These are phyloP conservation scores for Ilyonectria robusta DNA, from an alignment of 2,329 filamentous ascomycete genomes.

Conservation along the genomic window DNA sequence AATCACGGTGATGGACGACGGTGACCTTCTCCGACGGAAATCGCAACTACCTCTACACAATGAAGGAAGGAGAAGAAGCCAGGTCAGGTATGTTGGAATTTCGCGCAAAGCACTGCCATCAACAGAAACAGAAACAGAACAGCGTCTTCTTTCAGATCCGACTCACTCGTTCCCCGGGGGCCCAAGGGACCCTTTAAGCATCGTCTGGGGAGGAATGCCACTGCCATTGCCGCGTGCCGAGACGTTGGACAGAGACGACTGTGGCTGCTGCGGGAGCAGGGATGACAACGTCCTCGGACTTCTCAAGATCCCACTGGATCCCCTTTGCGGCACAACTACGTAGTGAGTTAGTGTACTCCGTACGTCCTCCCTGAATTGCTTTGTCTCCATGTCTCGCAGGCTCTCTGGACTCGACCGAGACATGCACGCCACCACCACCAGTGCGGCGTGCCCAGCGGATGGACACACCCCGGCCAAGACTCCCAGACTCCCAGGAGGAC, in stretches of 20 bases:
- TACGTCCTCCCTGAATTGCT: slow-evolving; percentile 28
- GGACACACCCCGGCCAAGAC: slow-evolving; percentile 17
- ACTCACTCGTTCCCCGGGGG: slow-evolving; percentile 29
- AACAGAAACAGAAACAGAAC: slow-evolving; percentile 7
- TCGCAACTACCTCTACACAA: slow-evolving; percentile 7
- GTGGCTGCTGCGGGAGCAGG: slow-evolving; percentile 46
- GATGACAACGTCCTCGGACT: slow-evolving; percentile 38
- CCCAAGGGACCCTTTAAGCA: slow-evolving; percentile 46
- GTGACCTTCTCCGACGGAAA: slow-evolving; percentile 26
- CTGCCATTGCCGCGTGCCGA: slow-evolving; percentile 34
- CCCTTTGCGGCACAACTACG: slow-evolving; percentile 24
- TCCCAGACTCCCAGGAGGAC: slow-evolving; percentile 14
- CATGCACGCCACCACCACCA: slow-evolving; percentile 17
- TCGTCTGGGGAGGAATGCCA: slow-evolving; percentile 41
- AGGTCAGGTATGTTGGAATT: slow-evolving; percentile 17
- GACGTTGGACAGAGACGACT: slow-evolving; percentile 44
- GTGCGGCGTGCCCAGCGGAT: slow-evolving; percentile 10
- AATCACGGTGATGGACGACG: slow-evolving; percentile 32
- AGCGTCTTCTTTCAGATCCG: slow-evolving; percentile 7
- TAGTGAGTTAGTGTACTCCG: slow-evolving; percentile 14
- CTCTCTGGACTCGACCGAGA: slow-evolving; percentile 29
- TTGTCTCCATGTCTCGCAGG: slow-evolving; percentile 22
- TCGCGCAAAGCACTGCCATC: slow-evolving; percentile 12
- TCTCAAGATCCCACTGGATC: slow-evolving; percentile 32
- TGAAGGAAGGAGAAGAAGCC: slow-evolving; percentile 19